Evolutionary conservation across 2,329 filamentous ascomycete genomes (phyloP).

Genomic region (Huntiella decipiens): DNA sequence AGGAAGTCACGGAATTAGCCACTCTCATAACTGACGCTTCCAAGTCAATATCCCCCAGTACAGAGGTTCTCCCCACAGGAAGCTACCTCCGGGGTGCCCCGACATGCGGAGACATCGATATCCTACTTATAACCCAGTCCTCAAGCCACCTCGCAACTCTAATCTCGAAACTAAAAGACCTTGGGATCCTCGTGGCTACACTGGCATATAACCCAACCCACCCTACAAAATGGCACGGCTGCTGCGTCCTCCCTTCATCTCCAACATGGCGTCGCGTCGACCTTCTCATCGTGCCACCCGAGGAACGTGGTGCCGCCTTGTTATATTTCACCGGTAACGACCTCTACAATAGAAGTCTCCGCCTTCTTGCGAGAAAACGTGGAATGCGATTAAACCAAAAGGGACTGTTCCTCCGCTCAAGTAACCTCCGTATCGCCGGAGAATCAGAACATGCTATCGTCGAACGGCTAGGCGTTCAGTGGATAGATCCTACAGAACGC

Average conservation of each 20-base stretch:
- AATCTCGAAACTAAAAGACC: conserved; percentile 37
- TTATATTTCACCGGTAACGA: conserved; percentile 96
- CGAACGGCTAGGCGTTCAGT: conserved; percentile 62
- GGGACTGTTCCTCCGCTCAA: conserved; percentile 38
- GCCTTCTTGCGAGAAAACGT: conserved; percentile 61
- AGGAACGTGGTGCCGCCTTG: conserved; percentile 64
- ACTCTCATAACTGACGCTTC: conserved; percentile 42
- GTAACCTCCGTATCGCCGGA: conserved; percentile 45
- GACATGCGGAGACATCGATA: conserved; percentile 65
- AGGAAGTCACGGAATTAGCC: conserved; percentile 54
- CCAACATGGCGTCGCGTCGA: conserved; percentile 63
- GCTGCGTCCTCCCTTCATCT: conserved; percentile 44
- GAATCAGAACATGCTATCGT: conserved; percentile 62
- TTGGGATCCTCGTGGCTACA: conserved; percentile 48
- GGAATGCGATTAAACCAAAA: conserved; percentile 71
- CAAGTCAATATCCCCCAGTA: conserved; percentile 36
- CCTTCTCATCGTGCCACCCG: conserved; percentile 61
- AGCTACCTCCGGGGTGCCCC: conserved; percentile 67
- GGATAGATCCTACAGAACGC: conserved; percentile 57
- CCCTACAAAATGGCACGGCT: conserved; percentile 65
- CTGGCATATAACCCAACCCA: conserved; percentile 32
- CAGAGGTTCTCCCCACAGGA: conserved; percentile 59
- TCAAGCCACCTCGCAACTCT: conserved; percentile 46
- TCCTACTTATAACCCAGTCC: conserved; percentile 53
- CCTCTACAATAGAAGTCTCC: conserved; percentile 76